Base-by-base conservation (phyloP, 805 yeast species). In the Wickerhamiella brachini region DNA sequence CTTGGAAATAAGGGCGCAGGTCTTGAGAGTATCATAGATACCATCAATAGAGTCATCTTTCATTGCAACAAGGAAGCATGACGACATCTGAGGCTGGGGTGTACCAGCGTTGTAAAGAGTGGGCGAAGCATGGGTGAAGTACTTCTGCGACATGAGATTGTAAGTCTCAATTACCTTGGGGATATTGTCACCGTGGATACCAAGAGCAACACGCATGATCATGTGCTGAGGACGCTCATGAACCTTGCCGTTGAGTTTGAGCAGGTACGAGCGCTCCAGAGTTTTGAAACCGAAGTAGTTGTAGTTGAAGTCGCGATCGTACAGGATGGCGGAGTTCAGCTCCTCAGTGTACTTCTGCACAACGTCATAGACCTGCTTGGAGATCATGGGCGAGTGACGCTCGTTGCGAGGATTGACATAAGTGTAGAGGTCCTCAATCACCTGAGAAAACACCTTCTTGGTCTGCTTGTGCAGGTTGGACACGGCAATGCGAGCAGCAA, bases 1-100 rank as follows among this genome's bases (percentile, higher is more conserved):
- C 70, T 90, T 90, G 49, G 95, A 87, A 48, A 90, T 89, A 61
- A 87, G 71, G 12, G 98, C 97, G 60, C 93, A 76, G 55, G 83
- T 81, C 68, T 89, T 84, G 50, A 90, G 74, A 13, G 97, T 87
- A 54, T 85, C 85, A 64, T 85, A 90, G 49, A 90, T 90, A 38
- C 97, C 97, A 56, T 90, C 96, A 54, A 90, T 87, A 3, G 97
- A 89, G 68, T 90, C 98, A 46, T 85, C 95, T 62, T 83, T 80
- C 89, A 86, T 87, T 31, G 90, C 90, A 44, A 90, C 74, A 48
- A 90, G 71, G 73, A 89, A 90, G 70, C 97, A 90, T 13, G 96
- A 89, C 15, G 97, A 85, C 73, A 90, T 76, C 65, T 79, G 86
- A 24, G 93, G 84, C 52, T 77, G 72, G 38, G 88, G 83, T 24